Conservation (phyloP, 495 filamentous ascomycete species). For the Tuber magnatum region DNA sequence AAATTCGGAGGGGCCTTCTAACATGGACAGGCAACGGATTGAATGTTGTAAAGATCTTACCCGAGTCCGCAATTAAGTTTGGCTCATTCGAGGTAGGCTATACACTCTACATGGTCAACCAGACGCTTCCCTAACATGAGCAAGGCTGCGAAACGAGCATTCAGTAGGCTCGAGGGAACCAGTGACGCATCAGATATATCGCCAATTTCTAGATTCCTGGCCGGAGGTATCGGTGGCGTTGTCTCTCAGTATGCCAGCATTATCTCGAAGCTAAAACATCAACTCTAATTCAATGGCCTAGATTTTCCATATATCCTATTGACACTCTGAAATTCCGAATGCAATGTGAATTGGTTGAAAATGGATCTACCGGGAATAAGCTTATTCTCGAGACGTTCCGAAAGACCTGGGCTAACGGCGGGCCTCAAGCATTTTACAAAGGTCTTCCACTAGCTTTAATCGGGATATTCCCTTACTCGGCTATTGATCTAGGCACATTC, state of each 20-base stretch:
- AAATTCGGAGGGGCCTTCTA: constrained; percentile 23
- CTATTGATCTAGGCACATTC: constrained; percentile 92
- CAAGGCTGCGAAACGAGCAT: constrained; percentile 76
- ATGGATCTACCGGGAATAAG: constrained; percentile 73
- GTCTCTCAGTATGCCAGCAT: constrained; percentile 66
- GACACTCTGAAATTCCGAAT: constrained; percentile 98
- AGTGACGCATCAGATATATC: constrained; percentile 69
- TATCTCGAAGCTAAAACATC: constrained; percentile 13
- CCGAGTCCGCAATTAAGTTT: constrained; percentile 94
- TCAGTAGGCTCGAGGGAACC: constrained; percentile 83
- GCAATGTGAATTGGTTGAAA: constrained; percentile 86
- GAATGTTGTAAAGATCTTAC: constrained; percentile 96
- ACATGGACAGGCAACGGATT: constrained; percentile 73
- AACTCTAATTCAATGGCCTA: constrained; percentile 42
- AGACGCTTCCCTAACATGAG: constrained; percentile 13
- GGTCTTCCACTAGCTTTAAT: constrained; percentile 85
- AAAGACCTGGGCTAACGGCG: constrained; percentile 74
- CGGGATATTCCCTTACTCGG: constrained; percentile 96
- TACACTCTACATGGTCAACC: neutral
- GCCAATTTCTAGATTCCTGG: constrained; percentile 77
- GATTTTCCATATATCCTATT: constrained; percentile 88
- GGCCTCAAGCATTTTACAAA: constrained; percentile 73
- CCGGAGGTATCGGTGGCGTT: constrained; percentile 84
- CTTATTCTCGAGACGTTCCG: constrained; percentile 72
- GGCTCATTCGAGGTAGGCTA: constrained; percentile 73